phyloP scores from a whole-genome alignment of 768 basidiomycete genomes.

The Suillus cothurnatus region DNA sequence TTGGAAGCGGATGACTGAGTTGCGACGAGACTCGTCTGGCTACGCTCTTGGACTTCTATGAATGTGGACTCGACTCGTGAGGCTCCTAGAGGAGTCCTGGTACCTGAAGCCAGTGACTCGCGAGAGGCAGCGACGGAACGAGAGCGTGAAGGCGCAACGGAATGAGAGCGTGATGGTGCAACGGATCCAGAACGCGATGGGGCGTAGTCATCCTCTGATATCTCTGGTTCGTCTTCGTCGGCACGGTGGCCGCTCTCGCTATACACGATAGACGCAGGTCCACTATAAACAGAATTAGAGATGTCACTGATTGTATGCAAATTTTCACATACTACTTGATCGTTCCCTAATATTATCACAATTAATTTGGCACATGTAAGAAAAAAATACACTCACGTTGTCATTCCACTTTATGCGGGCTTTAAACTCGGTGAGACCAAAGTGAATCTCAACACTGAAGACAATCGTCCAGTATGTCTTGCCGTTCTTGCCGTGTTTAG shows the following conservation, averaged over 20 bases:
- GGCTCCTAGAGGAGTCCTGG: conserved; percentile 33
- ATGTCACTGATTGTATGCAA: not conserved
- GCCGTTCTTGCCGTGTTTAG: conserved; percentile 63
- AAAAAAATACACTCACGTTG: conserved; percentile 48
- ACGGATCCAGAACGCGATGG: conserved; percentile 34
- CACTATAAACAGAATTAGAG: conserved; percentile 42
- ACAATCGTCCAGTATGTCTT: conserved; percentile 84
- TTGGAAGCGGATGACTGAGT: conserved; percentile 24
- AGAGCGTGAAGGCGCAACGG: conserved; percentile 47
- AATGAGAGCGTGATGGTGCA: conserved; percentile 43
- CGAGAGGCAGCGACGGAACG: conserved; percentile 54
- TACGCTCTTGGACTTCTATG: conserved; percentile 33
- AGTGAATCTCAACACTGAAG: conserved; percentile 83
- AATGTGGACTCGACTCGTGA: conserved; percentile 27
- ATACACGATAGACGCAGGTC: conserved; percentile 80
- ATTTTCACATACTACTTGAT: conserved; percentile 65
- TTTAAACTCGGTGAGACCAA: conserved; percentile 80
- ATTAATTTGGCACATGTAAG: conserved; percentile 10
- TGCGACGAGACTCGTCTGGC: conserved; percentile 22
- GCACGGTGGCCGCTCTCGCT: conserved; percentile 76
- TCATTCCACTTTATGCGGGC: conserved; percentile 84
- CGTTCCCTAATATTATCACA: conserved; percentile 47
- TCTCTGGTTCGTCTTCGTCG: conserved; percentile 73
- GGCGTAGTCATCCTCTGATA: conserved; percentile 62
- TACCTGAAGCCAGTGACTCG: conserved; percentile 36